Base-by-base conservation (phyloP, 2,329 filamentous ascomycete genomes). In the Xylaria polymorpha region DNA sequence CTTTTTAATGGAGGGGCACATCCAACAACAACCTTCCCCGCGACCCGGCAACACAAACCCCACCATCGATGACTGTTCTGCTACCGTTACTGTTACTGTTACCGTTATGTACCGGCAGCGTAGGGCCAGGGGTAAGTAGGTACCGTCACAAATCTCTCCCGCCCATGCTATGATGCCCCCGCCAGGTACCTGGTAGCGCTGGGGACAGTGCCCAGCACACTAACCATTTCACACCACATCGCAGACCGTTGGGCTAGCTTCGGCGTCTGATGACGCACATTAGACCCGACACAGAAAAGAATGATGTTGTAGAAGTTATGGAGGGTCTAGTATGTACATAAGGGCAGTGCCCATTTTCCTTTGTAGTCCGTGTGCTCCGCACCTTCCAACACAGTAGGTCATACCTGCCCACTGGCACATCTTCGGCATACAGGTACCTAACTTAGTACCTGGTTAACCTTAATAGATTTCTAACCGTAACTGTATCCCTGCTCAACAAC, bases 1-100 rank as follows among this genome's bases (percentile, higher is more conserved):
- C 22, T 32, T 66, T 59, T 65, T 10, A 32, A 62, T 62, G 8
- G 67, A 63, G 63, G 67, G 63, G 44, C 57, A 57, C 14, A 35
- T 48, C 18, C 25, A 32, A 48, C n/a, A n/a, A n/a, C n/a, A n/a
- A n/a, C n/a, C 25, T 18, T 15, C 64, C 59, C 53, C 65, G 43
- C 35, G 18, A 2, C 4, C 37, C n/a, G 44, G 32, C 43, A 39
- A 15, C 32, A 48, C 10, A n/a, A 64, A 53, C 57, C 61, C 66
- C 66, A 50, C 64, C 32, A 66, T 32, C 39, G 12, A 46, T 59
- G 53, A 51, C 53, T 60, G 14, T 32, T 46, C 29, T 41, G 29
- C 37, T 29, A 29, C 25, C 25, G 25, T 29, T 29, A 29, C 25
- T 4, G 25, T 29, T 29, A 29, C 3, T 4, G 25, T 29, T n/a